Conservation (phyloP, 371 early-diverging fungal genomes). For the Apophysomyces trapeziformis region DNA sequence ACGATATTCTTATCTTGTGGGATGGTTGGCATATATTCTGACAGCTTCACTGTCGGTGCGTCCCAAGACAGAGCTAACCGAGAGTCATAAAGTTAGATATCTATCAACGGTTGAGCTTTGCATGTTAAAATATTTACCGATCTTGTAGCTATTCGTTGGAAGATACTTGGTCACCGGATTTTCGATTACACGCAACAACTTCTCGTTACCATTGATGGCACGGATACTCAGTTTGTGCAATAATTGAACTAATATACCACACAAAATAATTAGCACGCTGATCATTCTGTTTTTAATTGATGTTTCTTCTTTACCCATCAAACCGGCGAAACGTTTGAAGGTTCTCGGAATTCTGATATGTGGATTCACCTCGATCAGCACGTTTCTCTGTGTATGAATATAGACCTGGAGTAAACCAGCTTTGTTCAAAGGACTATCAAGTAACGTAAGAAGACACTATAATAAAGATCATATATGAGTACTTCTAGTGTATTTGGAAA, state of each 20-base stretch:
- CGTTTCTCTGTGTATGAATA: constrained; percentile 93
- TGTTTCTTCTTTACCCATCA: constrained; percentile 71
- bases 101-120: neutral
- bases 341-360: constrained; percentile 98
- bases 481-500: neutral
- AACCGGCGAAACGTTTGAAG: constrained; percentile 96
- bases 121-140: constrained; percentile 57
- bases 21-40: constrained; percentile 80
- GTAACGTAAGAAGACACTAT: constrained; percentile 92
- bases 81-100: too few relatives aligned
- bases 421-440: constrained; percentile 98
- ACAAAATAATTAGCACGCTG: neutral
- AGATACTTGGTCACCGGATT: constrained; percentile 95
- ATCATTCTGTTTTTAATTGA: neutral
- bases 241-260: constrained; percentile 78
- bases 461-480: constrained; percentile 1
- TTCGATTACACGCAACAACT: constrained; percentile 94
- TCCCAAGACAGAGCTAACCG: constrained; percentile 88
- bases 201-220: constrained; percentile 88
- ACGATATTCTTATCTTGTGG: constrained; percentile 82
- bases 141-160: constrained; percentile 87
- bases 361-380: constrained; percentile 97
- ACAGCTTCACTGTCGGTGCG: constrained; percentile 84
- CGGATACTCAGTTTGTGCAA: constrained; percentile 96
- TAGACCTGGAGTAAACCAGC: constrained; percentile 95